Conservation (phyloP, 2,329 filamentous ascomycete species). For the Sporothrix humicola region DNA sequence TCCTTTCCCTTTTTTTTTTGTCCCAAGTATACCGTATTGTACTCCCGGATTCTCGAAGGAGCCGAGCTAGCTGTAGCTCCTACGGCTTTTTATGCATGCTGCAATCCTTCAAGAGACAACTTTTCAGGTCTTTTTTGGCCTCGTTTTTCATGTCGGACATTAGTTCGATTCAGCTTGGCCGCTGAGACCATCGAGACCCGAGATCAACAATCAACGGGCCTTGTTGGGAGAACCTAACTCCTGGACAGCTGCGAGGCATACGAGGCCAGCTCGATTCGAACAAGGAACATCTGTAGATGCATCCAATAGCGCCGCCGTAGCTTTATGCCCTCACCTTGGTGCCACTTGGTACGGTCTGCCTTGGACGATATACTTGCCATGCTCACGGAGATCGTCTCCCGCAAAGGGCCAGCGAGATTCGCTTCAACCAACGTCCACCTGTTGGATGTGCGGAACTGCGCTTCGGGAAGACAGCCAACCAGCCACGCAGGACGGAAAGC, state of each 20-base stretch:
- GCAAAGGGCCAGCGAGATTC: neutral
- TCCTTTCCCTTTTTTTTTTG: neutral
- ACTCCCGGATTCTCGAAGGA: neutral
- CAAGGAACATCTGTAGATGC: neutral
- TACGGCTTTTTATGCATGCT: slow-evolving; percentile 9
- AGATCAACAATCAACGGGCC: too few species aligned
- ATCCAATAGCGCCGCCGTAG: neutral
- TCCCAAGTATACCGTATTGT: too few species aligned
- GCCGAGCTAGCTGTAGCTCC: slow-evolving; percentile 28
- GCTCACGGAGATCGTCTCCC: neutral
- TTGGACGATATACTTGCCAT: neutral
- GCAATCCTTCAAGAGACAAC: slow-evolving; percentile 11
- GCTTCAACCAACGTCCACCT: neutral
- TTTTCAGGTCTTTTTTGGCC: neutral
- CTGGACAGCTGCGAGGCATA: neutral
- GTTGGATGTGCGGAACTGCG: neutral
- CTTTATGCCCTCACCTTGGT: neutral
- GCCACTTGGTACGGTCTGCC: neutral
- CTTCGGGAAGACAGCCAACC: neutral
- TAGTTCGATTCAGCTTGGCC: neutral
- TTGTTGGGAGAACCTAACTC: neutral
- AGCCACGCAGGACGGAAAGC: neutral
- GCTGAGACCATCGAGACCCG: too few species aligned
- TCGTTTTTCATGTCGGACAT: neutral
- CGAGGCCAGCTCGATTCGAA: neutral